Evolutionary conservation across 495 filamentous ascomycete genomes (phyloP), one percentile per base, ranked within the genome.

Genomic region (Hypoxylon intermedium): DNA sequence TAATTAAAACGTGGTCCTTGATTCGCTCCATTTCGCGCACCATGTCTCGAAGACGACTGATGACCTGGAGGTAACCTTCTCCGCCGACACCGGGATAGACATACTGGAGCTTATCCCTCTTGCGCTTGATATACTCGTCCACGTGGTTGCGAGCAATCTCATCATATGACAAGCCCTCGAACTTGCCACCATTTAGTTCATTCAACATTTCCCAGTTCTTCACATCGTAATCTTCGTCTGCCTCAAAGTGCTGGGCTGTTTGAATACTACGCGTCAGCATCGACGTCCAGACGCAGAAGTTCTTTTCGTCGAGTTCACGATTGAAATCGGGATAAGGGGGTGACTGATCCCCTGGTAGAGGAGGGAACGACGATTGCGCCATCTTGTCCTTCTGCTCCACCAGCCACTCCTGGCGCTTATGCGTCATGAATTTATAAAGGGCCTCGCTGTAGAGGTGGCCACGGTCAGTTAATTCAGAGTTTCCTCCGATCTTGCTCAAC

Each of bases 141-240:
- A 85, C 86, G 65, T 87, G 87, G 51, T 84, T 79, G 6, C 80
- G 72, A 60, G 84, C 85, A 56, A 98, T 97, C 63, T 96, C 90
- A 2, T 89, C 85, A 68, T 98, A 98, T 2, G 93, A 97, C 80
- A 96, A 81, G 26, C 94, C 93, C 73, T 98, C 94, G 79, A 96
- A 94, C 33, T 80, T 82, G 12, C 94, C 94, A 1, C 93, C 89
- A 67, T 97, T 90, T 33, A 98, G 87, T 70, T 98, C 94, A 66
- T 98, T 95, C 12, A 98, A 85, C 92, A 97, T 97, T 64, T 90
- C 90, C 91, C 96, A 97, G 64, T 95, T 86, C 78, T 98, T 98
- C 67, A 93, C 85, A 60, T 98, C 94, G 68, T 91, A 98, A 19
- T 97, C 91, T n/a, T 98, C 94, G 58, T 98, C 94, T 50, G 91